These are phyloP conservation scores for Aspergillus pseudonomiae DNA, from an alignment of 2,329 filamentous ascomycete species.

Conservation along the genomic window DNA sequence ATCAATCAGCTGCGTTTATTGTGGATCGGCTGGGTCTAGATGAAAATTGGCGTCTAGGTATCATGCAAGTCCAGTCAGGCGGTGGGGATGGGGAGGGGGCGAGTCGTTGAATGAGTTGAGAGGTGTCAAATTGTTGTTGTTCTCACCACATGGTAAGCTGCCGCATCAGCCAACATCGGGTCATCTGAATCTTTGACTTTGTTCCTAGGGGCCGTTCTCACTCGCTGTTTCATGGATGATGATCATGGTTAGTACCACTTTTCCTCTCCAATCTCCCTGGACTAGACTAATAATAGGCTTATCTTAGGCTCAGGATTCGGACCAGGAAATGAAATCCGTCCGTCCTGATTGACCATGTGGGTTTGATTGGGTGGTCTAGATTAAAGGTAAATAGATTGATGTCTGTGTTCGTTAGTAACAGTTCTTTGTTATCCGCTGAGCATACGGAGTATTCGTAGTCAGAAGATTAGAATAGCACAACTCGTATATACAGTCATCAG, in stretches of 20 bases:
- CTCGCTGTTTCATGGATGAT: not conserved
- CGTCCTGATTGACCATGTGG: conserved; percentile 6
- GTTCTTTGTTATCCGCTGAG: not conserved
- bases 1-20: conserved; percentile 2
- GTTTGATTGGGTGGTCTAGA: not conserved
- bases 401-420: not conserved
- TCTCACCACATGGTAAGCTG: conserved; percentile 3
- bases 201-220: not conserved
- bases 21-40: conserved; percentile 5
- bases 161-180: conserved; percentile 1
- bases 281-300: conserved; percentile 4
- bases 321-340: conserved; percentile 9
- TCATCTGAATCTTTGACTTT: conserved; percentile 7
- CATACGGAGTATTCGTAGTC: not conserved
- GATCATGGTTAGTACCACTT: not conserved
- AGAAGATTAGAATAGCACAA: not conserved
- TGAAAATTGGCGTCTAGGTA: not conserved
- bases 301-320: not conserved
- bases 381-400: not conserved
- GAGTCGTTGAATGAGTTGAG: not conserved
- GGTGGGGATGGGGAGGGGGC: not conserved
- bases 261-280: not conserved
- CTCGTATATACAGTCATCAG: not conserved
- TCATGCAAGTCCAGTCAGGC: conserved; percentile 6
- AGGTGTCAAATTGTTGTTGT: conserved; percentile 2